Evolutionary conservation across 495 filamentous ascomycete species (phyloP).

Genomic region (Penicillium verhagenii): DNA sequence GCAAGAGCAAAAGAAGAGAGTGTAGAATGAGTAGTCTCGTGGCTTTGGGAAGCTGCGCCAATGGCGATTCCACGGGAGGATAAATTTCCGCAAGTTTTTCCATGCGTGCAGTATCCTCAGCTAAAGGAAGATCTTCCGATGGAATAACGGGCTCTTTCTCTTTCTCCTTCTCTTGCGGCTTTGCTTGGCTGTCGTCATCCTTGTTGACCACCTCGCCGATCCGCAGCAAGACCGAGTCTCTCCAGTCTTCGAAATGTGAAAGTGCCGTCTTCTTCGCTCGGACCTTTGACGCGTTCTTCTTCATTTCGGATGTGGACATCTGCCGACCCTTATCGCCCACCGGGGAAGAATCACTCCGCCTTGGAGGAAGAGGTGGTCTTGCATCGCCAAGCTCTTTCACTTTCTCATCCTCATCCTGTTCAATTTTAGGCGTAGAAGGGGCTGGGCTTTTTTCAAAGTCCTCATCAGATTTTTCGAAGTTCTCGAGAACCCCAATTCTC

Average conservation of each 20-base stretch:
- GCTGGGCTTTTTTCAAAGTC: constrained; percentile 2
- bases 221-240: constrained; percentile 56
- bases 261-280: constrained; percentile 42
- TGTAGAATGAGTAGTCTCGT: constrained; percentile 51
- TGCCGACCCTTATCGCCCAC: constrained; percentile 7
- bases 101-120: constrained; percentile 26
- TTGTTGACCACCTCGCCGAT: constrained; percentile 66
- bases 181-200: constrained; percentile 38
- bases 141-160: constrained; percentile 9
- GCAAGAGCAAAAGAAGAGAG: constrained; percentile 67
- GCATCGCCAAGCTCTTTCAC: constrained; percentile 7
- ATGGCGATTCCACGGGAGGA: constrained; percentile 43
- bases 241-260: constrained; percentile 64
- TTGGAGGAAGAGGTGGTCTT: constrained; percentile 13
- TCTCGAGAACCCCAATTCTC: constrained; percentile 40
- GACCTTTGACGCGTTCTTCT: constrained; percentile 2
- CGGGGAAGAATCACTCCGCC: constrained; percentile 4
- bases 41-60: constrained; percentile 40
- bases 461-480: constrained; percentile 30
- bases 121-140: constrained; percentile 23
- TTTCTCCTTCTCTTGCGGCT: too few species aligned
- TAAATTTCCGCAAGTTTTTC: constrained; percentile 42
- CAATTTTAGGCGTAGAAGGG: background rate
- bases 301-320: background rate
- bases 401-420: background rate